Conservation (phyloP, 306 rosid species). For the Argentina anserina region DNA sequence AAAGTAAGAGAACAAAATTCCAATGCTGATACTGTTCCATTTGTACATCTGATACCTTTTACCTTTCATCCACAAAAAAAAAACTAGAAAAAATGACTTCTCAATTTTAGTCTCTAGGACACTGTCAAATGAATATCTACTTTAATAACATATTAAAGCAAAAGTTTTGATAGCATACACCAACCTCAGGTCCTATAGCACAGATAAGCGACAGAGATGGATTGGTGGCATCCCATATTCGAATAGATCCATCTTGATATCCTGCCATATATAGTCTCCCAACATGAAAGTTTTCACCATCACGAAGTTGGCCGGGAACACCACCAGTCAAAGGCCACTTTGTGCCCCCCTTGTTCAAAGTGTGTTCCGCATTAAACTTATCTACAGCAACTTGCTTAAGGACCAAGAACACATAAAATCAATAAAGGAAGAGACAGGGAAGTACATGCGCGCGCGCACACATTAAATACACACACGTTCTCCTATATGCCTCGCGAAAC, state of each 20-base stretch:
- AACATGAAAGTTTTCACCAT: constrained; percentile 42
- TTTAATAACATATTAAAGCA: constrained; percentile 7
- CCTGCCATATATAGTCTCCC: constrained; percentile 72
- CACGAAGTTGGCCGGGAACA: constrained; percentile 45
- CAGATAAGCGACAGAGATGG: constrained; percentile 51
- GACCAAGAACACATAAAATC: constrained; percentile 10
- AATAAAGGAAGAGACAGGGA: neutral
- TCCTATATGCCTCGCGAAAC: neutral
- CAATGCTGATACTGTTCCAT: constrained; percentile 61
- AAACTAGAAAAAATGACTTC: constrained; percentile 19
- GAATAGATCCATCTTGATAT: constrained; percentile 81
- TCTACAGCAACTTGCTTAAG: constrained; percentile 50
- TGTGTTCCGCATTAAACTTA: constrained; percentile 32
- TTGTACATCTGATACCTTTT: constrained; percentile 40
- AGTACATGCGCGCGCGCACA: too few relatives aligned
- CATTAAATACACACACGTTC: too few relatives aligned
- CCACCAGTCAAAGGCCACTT: constrained; percentile 89
- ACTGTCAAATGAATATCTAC: constrained; percentile 8
- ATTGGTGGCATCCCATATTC: constrained; percentile 82
- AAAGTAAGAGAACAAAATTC: constrained; percentile 59
- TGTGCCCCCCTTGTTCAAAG: constrained; percentile 29
- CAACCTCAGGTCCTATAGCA: constrained; percentile 61
- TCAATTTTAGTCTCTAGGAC: constrained; percentile 14
- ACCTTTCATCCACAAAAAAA: constrained; percentile 47
- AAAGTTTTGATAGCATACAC: constrained; percentile 22